These are phyloP conservation scores for Plenodomus lindquistii DNA, from an alignment of 2,329 filamentous ascomycete species.

Conservation along the genomic window DNA sequence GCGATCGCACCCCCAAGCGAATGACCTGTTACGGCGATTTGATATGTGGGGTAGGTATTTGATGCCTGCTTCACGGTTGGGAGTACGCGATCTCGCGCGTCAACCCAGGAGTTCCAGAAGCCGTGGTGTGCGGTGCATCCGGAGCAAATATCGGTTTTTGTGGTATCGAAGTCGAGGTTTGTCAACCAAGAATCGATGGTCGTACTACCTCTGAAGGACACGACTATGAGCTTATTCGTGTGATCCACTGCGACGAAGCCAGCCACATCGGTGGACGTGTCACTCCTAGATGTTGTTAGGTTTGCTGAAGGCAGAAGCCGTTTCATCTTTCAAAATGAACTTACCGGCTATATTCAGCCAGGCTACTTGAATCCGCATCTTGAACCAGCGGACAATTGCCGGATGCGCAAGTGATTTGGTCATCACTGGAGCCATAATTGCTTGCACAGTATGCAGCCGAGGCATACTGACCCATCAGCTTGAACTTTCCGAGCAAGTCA, in stretches of 20 bases:
- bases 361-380: slow-evolving; percentile 47
- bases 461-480: slow-evolving; percentile 50
- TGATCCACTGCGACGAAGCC: slow-evolving; percentile 53
- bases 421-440: slow-evolving; percentile 51
- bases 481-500: slow-evolving; percentile 26
- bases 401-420: slow-evolving; percentile 49
- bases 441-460: slow-evolving; percentile 57
- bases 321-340: background rate
- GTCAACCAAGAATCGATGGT: slow-evolving; percentile 66
- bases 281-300: slow-evolving; percentile 7
- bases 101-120: slow-evolving; percentile 63
- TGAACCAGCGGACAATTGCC: slow-evolving; percentile 56
- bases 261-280: slow-evolving; percentile 47
- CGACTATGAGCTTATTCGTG: slow-evolving; percentile 57
- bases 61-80: slow-evolving; percentile 51
- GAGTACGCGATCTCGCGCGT: slow-evolving; percentile 52
- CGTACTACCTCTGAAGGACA: slow-evolving; percentile 62
- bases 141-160: slow-evolving; percentile 47
- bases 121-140: slow-evolving; percentile 62
- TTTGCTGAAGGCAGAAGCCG: background rate
- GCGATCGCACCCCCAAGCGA: slow-evolving; percentile 70
- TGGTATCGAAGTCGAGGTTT: slow-evolving; percentile 53
- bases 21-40: slow-evolving; percentile 65
- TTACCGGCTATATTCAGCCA: slow-evolving; percentile 49
- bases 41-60: slow-evolving; percentile 56